Evolutionary conservation across 164 flowering plant species (phyloP).

Genomic region (Vitis vinifera): DNA sequence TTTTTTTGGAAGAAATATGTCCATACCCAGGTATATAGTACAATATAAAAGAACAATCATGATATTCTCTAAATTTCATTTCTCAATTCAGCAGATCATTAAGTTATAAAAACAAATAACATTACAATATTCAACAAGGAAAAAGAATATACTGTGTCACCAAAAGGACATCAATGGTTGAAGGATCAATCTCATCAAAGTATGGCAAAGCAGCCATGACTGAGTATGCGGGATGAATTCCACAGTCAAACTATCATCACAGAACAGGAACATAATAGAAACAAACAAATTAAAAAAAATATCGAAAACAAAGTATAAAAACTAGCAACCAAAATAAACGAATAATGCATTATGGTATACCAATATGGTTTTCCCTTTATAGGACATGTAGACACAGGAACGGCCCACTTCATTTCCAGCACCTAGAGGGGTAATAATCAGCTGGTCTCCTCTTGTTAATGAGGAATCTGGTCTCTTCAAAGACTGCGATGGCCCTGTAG

Average conservation of each 20-base stretch:
- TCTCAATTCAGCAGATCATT: neutral
- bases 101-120: neutral
- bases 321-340: too few relatives aligned
- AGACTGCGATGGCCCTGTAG: too few relatives aligned
- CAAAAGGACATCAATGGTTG: constrained; percentile 84
- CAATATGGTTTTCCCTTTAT: too few relatives aligned
- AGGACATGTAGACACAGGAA: too few relatives aligned
- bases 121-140: constrained; percentile 8
- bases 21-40: too few relatives aligned
- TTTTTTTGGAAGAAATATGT: too few relatives aligned
- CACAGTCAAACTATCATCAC: constrained; percentile 77
- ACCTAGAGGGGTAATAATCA: too few relatives aligned
- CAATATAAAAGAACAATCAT: neutral
- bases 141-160: constrained; percentile 20
- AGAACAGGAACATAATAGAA: constrained; percentile 6
- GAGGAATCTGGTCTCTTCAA: too few relatives aligned
- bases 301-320: too few relatives aligned
- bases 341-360: too few relatives aligned
- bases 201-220: constrained; percentile 98
- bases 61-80: neutral
- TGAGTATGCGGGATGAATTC: constrained; percentile 93
- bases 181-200: constrained; percentile 97
- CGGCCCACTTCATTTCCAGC: too few relatives aligned
- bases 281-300: neutral
- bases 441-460: too few relatives aligned